Percentiles rank a stretch among this genome's conserved stretches.
Conservation (phyloP, 768 basidiomycete species). For the Lentinula guzmanii region DNA sequence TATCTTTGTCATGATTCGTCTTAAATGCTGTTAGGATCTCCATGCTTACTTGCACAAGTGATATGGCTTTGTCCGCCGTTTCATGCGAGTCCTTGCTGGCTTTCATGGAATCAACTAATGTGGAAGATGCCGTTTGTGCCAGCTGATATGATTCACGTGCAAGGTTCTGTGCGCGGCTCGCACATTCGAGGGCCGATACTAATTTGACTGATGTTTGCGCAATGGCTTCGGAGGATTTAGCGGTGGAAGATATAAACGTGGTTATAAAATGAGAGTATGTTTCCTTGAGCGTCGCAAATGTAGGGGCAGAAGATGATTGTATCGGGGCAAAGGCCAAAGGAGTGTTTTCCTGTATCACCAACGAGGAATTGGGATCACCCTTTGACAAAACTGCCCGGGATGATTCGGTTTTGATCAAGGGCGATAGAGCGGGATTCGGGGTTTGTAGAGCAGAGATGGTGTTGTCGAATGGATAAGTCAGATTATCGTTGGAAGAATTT, state of each 20-base stretch:
- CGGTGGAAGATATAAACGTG: neutral
- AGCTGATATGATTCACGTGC: neutral
- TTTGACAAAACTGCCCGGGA: neutral
- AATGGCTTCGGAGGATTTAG: neutral
- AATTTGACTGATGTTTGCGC: neutral
- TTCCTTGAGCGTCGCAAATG: neutral
- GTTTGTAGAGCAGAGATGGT: neutral
- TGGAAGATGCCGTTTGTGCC: neutral
- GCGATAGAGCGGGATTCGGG: neutral
- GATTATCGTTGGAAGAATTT: neutral
- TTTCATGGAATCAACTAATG: neutral
- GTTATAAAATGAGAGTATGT: neutral
- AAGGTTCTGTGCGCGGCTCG: neutral
- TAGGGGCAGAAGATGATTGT: neutral
- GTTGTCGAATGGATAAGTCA: neutral
- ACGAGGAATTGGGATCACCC: too few species aligned
- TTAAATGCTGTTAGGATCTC: neutral
- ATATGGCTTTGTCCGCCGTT: neutral
- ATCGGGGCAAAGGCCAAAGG: neutral
- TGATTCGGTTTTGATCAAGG: neutral
- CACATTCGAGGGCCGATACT: neutral
- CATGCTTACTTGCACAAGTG: neutral
- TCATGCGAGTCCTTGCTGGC: neutral
- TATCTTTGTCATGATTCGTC: neutral
- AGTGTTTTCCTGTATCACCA: too few species aligned